Conservation (phyloP, 2,329 filamentous ascomycete species). For the Fusarium sp. region DNA sequence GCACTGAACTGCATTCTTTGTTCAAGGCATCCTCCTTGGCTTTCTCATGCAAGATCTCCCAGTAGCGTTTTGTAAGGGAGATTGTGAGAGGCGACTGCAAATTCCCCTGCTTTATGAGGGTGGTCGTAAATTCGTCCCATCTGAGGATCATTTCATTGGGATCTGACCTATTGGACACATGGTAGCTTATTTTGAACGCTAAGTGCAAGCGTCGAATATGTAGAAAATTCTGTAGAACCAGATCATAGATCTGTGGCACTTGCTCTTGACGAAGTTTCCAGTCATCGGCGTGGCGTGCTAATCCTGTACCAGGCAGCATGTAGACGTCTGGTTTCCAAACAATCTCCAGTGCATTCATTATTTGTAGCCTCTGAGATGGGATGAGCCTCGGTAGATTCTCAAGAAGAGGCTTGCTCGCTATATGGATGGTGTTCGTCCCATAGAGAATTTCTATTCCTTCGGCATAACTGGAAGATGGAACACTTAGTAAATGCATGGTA, state of each 20-base stretch:
- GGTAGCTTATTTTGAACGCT: not conserved
- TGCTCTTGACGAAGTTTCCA: not conserved
- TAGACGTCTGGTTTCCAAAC: too few relatives aligned
- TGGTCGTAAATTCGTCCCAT: not conserved
- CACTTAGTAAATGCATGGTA: rapidly evolving
- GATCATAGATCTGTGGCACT: not conserved
- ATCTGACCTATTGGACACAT: not conserved
- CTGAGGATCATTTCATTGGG: not conserved
- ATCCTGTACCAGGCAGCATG: too few relatives aligned
- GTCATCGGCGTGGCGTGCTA: not conserved
- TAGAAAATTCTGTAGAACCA: not conserved
- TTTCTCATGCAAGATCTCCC: not conserved
- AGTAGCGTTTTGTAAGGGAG: not conserved
- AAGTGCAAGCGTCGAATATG: not conserved
- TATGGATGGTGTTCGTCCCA: not conserved
- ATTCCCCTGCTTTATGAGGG: not conserved
- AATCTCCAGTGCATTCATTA: too few relatives aligned
- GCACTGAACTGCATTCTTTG: not conserved
- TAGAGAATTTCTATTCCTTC: not conserved
- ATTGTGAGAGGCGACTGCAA: not conserved
- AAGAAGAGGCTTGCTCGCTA: too few relatives aligned
- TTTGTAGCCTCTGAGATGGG: too few relatives aligned
- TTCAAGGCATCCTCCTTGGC: not conserved
- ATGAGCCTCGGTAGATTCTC: too few relatives aligned
- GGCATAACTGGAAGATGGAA: rapidly evolving